These are phyloP conservation scores for Penicillium nucicola DNA, from an alignment of 495 filamentous ascomycete genomes.

Conservation along the genomic window DNA sequence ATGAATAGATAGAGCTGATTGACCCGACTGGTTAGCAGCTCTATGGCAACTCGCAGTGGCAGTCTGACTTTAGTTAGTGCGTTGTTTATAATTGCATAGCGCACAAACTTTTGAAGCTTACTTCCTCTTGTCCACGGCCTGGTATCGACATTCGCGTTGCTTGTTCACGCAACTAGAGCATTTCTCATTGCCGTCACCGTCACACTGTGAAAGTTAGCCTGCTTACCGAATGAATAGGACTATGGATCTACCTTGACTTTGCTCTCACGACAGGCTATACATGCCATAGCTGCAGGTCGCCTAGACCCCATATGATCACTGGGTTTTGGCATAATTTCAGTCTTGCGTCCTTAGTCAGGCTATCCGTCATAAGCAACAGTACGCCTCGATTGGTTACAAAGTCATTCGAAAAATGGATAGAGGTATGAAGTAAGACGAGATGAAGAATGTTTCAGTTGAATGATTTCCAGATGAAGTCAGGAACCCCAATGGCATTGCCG, in stretches of 20 bases:
- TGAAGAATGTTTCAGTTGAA: too few species aligned
- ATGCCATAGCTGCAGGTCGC: conserved; percentile 25
- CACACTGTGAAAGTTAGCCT: conserved; percentile 15
- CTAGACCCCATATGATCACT: not conserved
- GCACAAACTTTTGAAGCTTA: not conserved
- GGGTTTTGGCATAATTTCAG: not conserved
- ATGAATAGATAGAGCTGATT: conserved; percentile 19
- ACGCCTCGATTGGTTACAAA: not conserved
- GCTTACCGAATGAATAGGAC: not conserved
- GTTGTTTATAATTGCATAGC: not conserved
- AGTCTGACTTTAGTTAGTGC: conserved; percentile 9
- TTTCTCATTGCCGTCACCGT: conserved; percentile 13
- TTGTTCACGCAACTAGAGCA: conserved; percentile 21
- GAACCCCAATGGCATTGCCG: too few species aligned
- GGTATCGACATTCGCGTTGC: conserved; percentile 20
- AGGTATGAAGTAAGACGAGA: not conserved
- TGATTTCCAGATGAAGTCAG: too few species aligned
- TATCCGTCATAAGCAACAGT: not conserved
- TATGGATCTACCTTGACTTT: conserved; percentile 25
- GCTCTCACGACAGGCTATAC: conserved; percentile 24
- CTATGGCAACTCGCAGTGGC: conserved; percentile 19
- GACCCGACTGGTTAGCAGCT: conserved; percentile 16
- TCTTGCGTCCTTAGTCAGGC: not conserved
- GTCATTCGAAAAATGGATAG: not conserved
- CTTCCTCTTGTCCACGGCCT: conserved; percentile 24